Percentiles rank a stretch among this genome's conserved stretches.
Evolutionary conservation across 768 basidiomycete species (phyloP).

Genomic region (Sutorius australiensis): DNA sequence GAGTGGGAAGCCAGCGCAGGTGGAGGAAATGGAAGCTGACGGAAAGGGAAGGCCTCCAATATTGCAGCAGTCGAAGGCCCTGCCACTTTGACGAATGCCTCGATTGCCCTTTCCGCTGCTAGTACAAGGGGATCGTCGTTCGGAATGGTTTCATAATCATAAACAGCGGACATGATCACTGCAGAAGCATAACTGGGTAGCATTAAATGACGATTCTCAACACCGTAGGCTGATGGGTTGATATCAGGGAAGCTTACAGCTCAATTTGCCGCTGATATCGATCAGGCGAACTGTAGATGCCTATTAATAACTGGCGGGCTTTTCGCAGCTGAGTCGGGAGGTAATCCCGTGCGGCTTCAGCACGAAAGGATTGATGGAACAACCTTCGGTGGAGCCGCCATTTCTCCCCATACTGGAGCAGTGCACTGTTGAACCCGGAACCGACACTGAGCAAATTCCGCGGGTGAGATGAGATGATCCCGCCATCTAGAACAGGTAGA

Average conservation of each 20-base stretch:
- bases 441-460: constrained; percentile 17
- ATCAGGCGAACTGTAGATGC: constrained; percentile 23
- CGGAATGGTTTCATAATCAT: constrained; percentile 31
- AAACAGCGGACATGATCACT: constrained; percentile 32
- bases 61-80: constrained; percentile 24
- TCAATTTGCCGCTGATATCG: constrained; percentile 28
- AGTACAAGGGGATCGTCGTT: constrained; percentile 28
- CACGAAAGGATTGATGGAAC: constrained; percentile 32
- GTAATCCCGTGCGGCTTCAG: constrained; percentile 25
- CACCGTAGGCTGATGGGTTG: background rate
- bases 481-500: background rate
- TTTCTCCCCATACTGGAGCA: constrained; percentile 28
- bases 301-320: constrained; percentile 23
- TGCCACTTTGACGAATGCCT: constrained; percentile 22
- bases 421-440: constrained; percentile 30
- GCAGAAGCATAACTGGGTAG: constrained; percentile 29
- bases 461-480: constrained; percentile 5
- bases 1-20: constrained; percentile 3
- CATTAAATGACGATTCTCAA: background rate
- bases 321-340: constrained; percentile 28
- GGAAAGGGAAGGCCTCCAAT: constrained; percentile 32
- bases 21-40: constrained; percentile 20
- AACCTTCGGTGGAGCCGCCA: constrained; percentile 33
- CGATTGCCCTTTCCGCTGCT: constrained; percentile 30
- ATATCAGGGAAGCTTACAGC: constrained; percentile 22